Evolutionary conservation across 192 early-diverging fungal genomes (phyloP).

Genomic region (Coemansia sp.): DNA sequence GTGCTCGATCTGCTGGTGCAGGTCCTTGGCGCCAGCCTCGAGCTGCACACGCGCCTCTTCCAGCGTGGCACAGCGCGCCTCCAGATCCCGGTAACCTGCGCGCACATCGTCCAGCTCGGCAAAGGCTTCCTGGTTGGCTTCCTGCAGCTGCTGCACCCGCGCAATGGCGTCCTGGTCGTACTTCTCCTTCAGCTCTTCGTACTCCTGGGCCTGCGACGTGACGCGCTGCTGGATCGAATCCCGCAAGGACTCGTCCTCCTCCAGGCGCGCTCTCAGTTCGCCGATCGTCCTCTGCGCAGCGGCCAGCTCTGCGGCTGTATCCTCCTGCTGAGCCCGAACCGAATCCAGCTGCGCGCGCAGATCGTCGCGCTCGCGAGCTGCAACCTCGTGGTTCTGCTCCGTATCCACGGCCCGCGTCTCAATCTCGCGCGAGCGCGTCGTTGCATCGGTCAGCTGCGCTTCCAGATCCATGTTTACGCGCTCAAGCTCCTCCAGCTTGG

Average conservation of each 20-base stretch:
- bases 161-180: slow-evolving; percentile 54
- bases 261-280: slow-evolving; percentile 61
- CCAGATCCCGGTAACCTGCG: slow-evolving; percentile 56
- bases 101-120: slow-evolving; percentile 64
- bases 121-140: slow-evolving; percentile 50
- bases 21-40: slow-evolving; percentile 68
- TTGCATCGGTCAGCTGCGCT: slow-evolving; percentile 22
- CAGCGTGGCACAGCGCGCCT: slow-evolving; percentile 51
- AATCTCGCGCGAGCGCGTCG: slow-evolving; percentile 18
- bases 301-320: slow-evolving; percentile 16
- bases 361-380: slow-evolving; percentile 14
- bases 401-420: slow-evolving; percentile 21
- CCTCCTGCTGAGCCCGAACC: slow-evolving; percentile 10
- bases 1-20: slow-evolving; percentile 66
- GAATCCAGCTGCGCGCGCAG: slow-evolving; percentile 3
- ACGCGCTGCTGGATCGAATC: slow-evolving; percentile 51
- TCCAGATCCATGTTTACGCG: slow-evolving; percentile 27
- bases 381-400: slow-evolving; percentile 18
- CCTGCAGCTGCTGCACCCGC: slow-evolving; percentile 55
- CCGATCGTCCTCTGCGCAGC: slow-evolving; percentile 43
- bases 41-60: slow-evolving; percentile 68
- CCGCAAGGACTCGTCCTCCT: slow-evolving; percentile 54
- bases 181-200: slow-evolving; percentile 58
- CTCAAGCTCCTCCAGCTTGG: slow-evolving; percentile 40
- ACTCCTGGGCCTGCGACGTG: slow-evolving; percentile 54